Base-by-base conservation (phyloP, 2,329 filamentous ascomycete species). In the Aureobasidium sp. region DNA sequence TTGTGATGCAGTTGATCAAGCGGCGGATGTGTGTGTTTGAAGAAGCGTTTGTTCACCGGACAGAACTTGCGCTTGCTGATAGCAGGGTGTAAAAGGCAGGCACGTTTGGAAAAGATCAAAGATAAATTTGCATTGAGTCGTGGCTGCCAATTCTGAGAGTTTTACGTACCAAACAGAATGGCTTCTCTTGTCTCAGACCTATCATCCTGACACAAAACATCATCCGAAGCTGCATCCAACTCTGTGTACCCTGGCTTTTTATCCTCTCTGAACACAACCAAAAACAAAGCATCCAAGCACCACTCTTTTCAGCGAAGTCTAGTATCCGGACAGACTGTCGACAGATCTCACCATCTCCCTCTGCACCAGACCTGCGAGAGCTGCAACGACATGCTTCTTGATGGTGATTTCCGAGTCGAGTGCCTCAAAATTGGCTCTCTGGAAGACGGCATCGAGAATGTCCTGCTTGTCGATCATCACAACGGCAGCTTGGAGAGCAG, bases 341-440 rank as follows among this genome's bases (percentile, higher is more conserved):
- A 57, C 39, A 10, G 39, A 57, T 26, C 29, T 36, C 41, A 57
- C 42, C 41, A 57, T 46, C 9, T 48, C 56, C 29, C 56, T 48
- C 34, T 59, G 56, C n/a, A 59, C 23, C 44, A 59, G 13, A 7
- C 42, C 32, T n/a, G 39, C 56, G 17, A 59, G 32, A 6, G 56
- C 42, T 15, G 42, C 56, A n/a, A 59, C 36, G 23, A 59, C 23
- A 32, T 59, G 56, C 44, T 48, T 50, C 56, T 50, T 59, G 44
- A 59, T 39, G 17, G 32, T n/a, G 20, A 13, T 20, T n/a, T 59
- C 56, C 2, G 42, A 48, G 17, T 39, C 32, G 17, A 59, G 44
- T 29, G 44, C 56, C 27, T 59, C 56, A 29, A 59, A 44, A 13
- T 32, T 59, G 23, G 56, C 44, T 41, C 42, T 59, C 56, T 59